Conservation (phyloP, 805 yeast genomes). For the Pichia exigua region DNA sequence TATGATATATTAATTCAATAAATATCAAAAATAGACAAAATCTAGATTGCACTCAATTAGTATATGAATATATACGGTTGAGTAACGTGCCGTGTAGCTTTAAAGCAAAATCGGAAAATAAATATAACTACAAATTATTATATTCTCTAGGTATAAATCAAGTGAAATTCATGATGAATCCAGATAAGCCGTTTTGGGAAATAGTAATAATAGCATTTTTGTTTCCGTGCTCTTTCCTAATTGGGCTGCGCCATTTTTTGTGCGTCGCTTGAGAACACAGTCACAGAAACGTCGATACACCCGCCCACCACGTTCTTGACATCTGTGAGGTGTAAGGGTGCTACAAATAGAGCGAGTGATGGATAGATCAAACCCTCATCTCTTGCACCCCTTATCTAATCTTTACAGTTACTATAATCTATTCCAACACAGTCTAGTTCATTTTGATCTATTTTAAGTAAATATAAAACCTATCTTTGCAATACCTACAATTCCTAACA, state of each 20-base stretch:
- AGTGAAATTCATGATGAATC: not conserved
- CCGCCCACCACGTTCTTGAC: not conserved
- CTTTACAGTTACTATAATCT: not conserved
- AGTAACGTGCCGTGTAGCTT: not conserved
- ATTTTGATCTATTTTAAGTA: not conserved
- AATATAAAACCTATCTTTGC: no score
- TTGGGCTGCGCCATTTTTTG: not conserved
- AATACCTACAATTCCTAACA: not conserved
- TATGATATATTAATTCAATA: constrained; percentile 11
- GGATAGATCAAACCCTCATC: not conserved
- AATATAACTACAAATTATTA: not conserved
- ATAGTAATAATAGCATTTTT: not conserved
- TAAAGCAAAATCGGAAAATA: not conserved
- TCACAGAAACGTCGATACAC: not conserved
- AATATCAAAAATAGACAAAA: constrained; percentile 8
- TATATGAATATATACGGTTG: not conserved
- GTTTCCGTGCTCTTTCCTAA: not conserved
- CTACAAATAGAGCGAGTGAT: not conserved
- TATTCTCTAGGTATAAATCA: not conserved
- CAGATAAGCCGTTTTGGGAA: constrained; percentile 4
- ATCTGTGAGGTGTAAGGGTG: not conserved
- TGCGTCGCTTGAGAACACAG: not conserved
- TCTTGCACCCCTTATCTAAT: not conserved
- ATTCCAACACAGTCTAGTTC: no score
- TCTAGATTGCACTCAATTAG: not conserved